Evolutionary conservation across 306 rosid species (phyloP).

Genomic region (Rosa chinensis): DNA sequence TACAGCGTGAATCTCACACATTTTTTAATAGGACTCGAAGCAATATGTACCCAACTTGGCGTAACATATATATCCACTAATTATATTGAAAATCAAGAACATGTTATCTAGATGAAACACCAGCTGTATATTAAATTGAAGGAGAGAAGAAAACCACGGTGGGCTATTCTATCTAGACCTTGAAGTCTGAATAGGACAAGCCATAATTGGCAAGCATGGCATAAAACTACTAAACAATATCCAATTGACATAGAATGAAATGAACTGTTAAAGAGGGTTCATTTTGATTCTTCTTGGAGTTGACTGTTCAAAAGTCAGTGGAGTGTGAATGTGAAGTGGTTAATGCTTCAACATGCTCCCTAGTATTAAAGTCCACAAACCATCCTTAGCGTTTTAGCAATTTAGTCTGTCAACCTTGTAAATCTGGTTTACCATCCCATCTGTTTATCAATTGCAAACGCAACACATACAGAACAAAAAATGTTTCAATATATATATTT

Average conservation of each 20-base stretch:
- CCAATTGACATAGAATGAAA: not conserved
- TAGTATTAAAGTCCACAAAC: not conserved
- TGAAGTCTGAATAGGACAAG: not conserved
- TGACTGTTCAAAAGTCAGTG: not conserved
- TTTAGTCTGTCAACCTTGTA: not conserved
- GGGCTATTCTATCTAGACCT: not conserved
- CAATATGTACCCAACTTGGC: not conserved
- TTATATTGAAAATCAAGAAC: not conserved
- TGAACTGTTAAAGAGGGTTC: not conserved
- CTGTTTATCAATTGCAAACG: not conserved
- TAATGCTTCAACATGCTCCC: not conserved
- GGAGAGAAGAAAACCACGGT: not conserved
- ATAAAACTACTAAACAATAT: not conserved
- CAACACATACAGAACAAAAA: not conserved
- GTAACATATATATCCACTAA: not conserved
- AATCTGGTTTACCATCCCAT: not conserved
- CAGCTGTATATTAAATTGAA: not conserved
- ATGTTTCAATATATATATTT: not conserved
- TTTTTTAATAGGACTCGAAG: not conserved
- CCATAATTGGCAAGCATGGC: not conserved
- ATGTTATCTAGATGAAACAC: not conserved
- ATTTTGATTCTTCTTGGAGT: not conserved
- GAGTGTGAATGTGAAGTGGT: conserved; percentile 1
- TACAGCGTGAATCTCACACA: not conserved
- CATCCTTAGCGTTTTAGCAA: not conserved